phyloP scores from a whole-genome alignment of 2,329 filamentous ascomycete genomes.

The Scolecobasidium constrictum region DNA sequence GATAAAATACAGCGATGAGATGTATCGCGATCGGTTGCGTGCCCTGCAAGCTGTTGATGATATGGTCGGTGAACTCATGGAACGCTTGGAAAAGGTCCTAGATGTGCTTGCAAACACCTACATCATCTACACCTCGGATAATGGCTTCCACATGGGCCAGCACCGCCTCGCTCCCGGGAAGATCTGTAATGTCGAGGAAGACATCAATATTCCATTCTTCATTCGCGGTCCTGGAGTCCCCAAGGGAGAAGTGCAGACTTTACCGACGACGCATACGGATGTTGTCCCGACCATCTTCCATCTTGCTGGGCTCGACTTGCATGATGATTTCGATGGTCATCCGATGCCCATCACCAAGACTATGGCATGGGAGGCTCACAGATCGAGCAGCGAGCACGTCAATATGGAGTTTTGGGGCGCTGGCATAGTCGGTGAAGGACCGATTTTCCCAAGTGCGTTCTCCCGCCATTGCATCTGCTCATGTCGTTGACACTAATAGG shows the following conservation, averaged over 20 bases:
- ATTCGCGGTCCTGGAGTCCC: slow-evolving; percentile 26
- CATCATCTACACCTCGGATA: slow-evolving; percentile 28
- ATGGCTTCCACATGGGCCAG: slow-evolving; percentile 29
- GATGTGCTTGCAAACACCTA: slow-evolving; percentile 36
- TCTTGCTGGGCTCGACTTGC: slow-evolving; percentile 18
- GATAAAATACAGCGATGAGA: slow-evolving; percentile 42
- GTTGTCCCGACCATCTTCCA: slow-evolving; percentile 26
- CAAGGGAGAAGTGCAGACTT: slow-evolving; percentile 16
- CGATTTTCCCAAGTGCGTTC: slow-evolving; percentile 1
- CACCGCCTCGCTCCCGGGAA: slow-evolving; percentile 30
- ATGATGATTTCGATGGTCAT: slow-evolving; percentile 23
- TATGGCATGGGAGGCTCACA: slow-evolving; percentile 11
- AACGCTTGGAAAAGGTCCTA: slow-evolving; percentile 26
- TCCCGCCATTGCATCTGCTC: not conserved
- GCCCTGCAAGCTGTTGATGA: slow-evolving; percentile 45
- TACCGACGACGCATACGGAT: slow-evolving; percentile 28
- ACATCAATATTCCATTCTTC: slow-evolving; percentile 28
- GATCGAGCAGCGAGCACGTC: slow-evolving; percentile 22
- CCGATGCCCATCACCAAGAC: slow-evolving; percentile 22
- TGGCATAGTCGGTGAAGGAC: slow-evolving; percentile 1
- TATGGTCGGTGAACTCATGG: slow-evolving; percentile 35
- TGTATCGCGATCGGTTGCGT: slow-evolving; percentile 38
- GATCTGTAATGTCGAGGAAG: slow-evolving; percentile 26
- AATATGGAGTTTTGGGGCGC: slow-evolving; percentile 31
- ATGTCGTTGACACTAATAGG: no score